Evolutionary conservation across 129 eudicot genomes (phyloP), one percentile per base, ranked within the genome.

Genomic region (Lonicera japonica): DNA sequence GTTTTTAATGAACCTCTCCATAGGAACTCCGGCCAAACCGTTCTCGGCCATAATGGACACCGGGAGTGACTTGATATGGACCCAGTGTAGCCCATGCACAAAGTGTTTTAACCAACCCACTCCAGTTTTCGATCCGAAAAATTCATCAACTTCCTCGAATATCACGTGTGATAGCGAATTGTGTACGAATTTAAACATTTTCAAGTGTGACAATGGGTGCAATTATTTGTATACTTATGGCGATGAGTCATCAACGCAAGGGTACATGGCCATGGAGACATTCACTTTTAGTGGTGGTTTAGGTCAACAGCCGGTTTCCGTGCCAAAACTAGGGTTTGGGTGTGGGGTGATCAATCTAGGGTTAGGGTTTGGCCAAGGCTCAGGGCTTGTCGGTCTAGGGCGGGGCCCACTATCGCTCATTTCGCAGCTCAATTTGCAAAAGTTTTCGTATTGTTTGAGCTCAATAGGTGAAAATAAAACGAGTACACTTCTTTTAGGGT

Each of bases 301-400:
- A 0, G 13, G 21, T 0, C 34, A 45, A 15, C 16, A 52, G 8
- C 43, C 67, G 1, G 61, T 61, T 41, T 19, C 58, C 38, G 40
- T 52, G 19, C 66, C 65, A 3, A 60, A 66, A 7, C 1, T 73
- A n/a, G 78, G 64, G 58, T 73, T 68, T 43, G 78, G 78, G 2
- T 73, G 61, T 50, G 73, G 72, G 48, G 68, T 59, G 25, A 53
- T 25, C 40, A 70, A 70, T 34, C 74, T 60, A 21, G 74, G 68
- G 23, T 9, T 41, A 13, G 74, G 74, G 61, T 61, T 70, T 13
- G 61, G 34, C 21, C 67, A 70, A 12, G 68, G 68, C 23, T 70
- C 74, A 3, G 83, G 83, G 14, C 21, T 79, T 1, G 52, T 79
- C 7, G 83, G 83, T 11, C 50, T 79, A 25, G 83, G 83, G 11